These are phyloP conservation scores for Isoetes taiwanensis DNA, from an alignment of 75 land plant species.

Conservation along the genomic window DNA sequence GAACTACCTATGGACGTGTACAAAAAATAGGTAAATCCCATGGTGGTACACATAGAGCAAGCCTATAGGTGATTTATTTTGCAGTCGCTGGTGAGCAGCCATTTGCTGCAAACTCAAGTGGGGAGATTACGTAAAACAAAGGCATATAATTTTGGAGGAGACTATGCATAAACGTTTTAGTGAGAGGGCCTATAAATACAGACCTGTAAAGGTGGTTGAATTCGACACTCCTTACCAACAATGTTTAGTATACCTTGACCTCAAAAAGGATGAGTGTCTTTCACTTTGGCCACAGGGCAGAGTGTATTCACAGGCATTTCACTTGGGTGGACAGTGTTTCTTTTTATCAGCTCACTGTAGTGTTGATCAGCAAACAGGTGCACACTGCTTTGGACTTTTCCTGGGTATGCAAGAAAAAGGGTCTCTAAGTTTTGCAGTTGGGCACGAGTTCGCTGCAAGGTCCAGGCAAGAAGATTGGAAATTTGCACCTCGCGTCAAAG, in stretches of 20 bases:
- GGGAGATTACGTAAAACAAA: no score
- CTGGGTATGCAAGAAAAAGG: constrained; percentile 99
- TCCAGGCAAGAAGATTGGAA: constrained; percentile 62
- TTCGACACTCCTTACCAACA: constrained; percentile 77
- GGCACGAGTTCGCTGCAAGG: constrained; percentile 91
- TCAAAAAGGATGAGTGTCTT: constrained; percentile 75
- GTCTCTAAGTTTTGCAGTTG: constrained; percentile 79
- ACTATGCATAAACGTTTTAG: constrained; percentile 38
- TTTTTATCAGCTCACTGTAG: constrained; percentile 98
- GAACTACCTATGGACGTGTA: no score
- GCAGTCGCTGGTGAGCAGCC: no score
- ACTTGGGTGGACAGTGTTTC: constrained; percentile 90
- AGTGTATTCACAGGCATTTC: constrained; percentile 96
- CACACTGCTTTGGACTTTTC: constrained; percentile 91
- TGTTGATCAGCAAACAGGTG: constrained; percentile 87
- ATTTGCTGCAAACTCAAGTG: no score
- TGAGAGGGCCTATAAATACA: constrained; percentile 90
- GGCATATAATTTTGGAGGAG: constrained; percentile 56
- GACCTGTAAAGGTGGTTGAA: constrained; percentile 94
- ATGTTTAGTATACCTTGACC: constrained; percentile 83
- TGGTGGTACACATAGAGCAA: no score
- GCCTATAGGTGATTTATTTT: no score
- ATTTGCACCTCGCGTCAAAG: constrained; percentile 67
- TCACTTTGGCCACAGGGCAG: constrained; percentile 80
- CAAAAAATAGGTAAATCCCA: no score